Evolutionary conservation across 805 yeast genomes (phyloP).

Genomic region (Metschnikowia kofuensis): DNA sequence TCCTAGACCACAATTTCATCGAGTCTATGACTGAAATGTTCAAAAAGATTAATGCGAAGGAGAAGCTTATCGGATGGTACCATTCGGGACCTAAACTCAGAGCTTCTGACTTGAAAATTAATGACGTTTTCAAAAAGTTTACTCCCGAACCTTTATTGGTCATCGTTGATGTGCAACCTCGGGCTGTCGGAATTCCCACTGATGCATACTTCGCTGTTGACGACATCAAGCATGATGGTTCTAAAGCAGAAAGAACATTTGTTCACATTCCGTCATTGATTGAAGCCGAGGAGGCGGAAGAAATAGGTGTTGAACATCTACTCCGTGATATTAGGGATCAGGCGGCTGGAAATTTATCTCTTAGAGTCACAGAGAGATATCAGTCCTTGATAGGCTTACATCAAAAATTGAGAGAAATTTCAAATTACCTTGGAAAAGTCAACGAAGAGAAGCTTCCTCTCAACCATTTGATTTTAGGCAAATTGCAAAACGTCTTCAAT

Average conservation of each 20-base stretch:
- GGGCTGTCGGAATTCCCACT: conserved; percentile 87
- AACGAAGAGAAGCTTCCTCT: conserved; percentile 71
- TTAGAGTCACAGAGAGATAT: conserved; percentile 84
- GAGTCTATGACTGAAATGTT: conserved; percentile 98
- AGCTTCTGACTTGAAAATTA: conserved; percentile 85
- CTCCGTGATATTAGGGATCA: conserved; percentile 93
- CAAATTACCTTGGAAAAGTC: conserved; percentile 73
- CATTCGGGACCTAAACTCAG: conserved; percentile 94
- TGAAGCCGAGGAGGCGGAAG: conserved; percentile 99
- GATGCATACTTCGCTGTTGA: conserved; percentile 93
- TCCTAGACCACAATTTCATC: conserved; percentile 91
- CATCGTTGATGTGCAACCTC: conserved; percentile 88
- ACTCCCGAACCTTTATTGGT: conserved; percentile 77
- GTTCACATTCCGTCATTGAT: conserved; percentile 88
- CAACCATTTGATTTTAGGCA: conserved; percentile 86
- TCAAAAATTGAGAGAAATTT: conserved; percentile 73
- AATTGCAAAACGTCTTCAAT: conserved; percentile 92
- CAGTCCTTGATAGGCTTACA: conserved; percentile 85
- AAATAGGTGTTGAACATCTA: conserved; percentile 96
- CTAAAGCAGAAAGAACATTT: conserved; percentile 88
- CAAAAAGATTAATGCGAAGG: conserved; percentile 95
- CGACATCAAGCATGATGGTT: conserved; percentile 94
- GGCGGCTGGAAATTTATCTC: conserved; percentile 89
- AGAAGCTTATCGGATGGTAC: conserved; percentile 97
- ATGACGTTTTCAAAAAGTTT: conserved; percentile 81